Conservation (phyloP, 2,329 filamentous ascomycete species). For the Camptophora hylomeconis region DNA sequence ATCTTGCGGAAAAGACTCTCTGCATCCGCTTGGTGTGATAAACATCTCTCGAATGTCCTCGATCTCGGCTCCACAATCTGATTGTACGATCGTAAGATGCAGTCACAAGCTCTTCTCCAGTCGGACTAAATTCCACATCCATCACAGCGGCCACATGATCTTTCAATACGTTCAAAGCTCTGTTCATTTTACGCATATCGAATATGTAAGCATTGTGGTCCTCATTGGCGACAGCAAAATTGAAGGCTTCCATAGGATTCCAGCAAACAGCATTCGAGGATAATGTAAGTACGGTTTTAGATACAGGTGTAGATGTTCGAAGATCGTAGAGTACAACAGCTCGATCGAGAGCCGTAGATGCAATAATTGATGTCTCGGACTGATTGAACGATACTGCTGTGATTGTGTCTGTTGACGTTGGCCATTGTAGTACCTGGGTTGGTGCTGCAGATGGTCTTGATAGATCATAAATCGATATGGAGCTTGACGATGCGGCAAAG, state of each 20-base stretch:
- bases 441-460: slow-evolving; percentile 64
- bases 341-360: slow-evolving; percentile 71
- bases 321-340: slow-evolving; percentile 86
- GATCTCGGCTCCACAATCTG: slow-evolving; percentile 66
- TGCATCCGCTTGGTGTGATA: slow-evolving; percentile 99
- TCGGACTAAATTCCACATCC: slow-evolving; percentile 92
- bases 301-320: slow-evolving; percentile 68
- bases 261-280: slow-evolving; percentile 74
- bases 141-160: slow-evolving; percentile 87
- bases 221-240: slow-evolving; percentile 84
- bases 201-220: slow-evolving; percentile 91
- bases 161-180: slow-evolving; percentile 78
- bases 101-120: slow-evolving; percentile 82
- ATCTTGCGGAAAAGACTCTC: slow-evolving; percentile 72
- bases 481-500: slow-evolving; percentile 64
- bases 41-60: slow-evolving; percentile 78
- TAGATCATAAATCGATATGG: slow-evolving; percentile 80
- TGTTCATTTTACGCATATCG: slow-evolving; percentile 81
- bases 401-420: slow-evolving; percentile 80
- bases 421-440: slow-evolving; percentile 74
- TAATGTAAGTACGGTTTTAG: slow-evolving; percentile 69
- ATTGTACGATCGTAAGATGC: slow-evolving; percentile 83
- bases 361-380: slow-evolving; percentile 82
- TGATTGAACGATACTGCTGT: slow-evolving; percentile 82
- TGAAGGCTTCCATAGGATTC: slow-evolving; percentile 96